Percentiles rank a stretch among this genome's conserved stretches.
These are phyloP conservation scores for Elasticomyces elasticus DNA, from an alignment of 495 filamentous ascomycete species.

Conservation along the genomic window DNA sequence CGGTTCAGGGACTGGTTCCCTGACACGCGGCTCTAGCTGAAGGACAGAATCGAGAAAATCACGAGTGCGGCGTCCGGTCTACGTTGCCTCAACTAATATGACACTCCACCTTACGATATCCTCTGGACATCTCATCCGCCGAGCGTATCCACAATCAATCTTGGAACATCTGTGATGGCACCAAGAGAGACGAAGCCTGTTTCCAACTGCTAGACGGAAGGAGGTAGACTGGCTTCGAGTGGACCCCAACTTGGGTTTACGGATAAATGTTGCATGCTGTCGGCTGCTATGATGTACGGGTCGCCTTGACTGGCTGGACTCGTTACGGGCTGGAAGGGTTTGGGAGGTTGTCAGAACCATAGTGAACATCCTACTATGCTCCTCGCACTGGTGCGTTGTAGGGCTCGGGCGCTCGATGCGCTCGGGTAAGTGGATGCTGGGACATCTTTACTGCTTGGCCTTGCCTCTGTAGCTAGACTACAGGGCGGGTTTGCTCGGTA, in stretches of 20 bases:
- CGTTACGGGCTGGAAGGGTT: not conserved
- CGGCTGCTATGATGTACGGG: slow-evolving; percentile 1
- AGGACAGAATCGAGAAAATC: too few species aligned
- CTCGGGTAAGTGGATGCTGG: slow-evolving; percentile 9
- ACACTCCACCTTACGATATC: slow-evolving; percentile 5
- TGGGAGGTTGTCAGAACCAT: slow-evolving; percentile 11
- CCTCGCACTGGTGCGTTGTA: not conserved
- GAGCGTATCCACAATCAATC: slow-evolving; percentile 1
- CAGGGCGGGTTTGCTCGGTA: not conserved
- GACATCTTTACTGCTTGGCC: not conserved
- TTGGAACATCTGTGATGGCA: slow-evolving; percentile 12
- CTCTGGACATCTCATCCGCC: not conserved
- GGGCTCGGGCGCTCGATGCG: slow-evolving; percentile 6
- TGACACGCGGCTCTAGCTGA: too few species aligned
- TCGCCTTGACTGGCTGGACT: slow-evolving; percentile 19
- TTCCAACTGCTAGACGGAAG: slow-evolving; percentile 21
- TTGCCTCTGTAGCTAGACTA: not conserved
- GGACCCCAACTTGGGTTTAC: not conserved
- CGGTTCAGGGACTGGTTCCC: not conserved
- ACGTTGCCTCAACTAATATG: slow-evolving; percentile 19
- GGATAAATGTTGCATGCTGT: not conserved
- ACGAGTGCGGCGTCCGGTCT: slow-evolving; percentile 12
- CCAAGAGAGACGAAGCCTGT: slow-evolving; percentile 4
- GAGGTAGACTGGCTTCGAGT: slow-evolving; percentile 20
- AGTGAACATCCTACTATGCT: slow-evolving; percentile 21